Conservation (phyloP, 805 yeast genomes). For the Candida nonsorbophila region DNA sequence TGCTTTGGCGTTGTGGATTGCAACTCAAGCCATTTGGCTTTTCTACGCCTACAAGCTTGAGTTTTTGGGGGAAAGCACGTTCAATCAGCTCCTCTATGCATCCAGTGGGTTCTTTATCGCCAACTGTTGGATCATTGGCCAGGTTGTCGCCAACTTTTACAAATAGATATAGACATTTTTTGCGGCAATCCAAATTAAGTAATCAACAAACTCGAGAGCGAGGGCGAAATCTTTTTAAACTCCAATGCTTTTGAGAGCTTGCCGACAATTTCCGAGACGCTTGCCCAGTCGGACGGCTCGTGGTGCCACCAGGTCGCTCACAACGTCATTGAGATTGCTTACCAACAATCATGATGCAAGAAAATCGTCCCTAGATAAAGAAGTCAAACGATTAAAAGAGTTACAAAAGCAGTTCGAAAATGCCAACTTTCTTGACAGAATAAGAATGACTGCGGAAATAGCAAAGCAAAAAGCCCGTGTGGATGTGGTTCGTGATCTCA, state of each 20-base stretch:
- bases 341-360: too few relatives aligned
- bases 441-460: conserved; percentile 16
- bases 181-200: too few relatives aligned
- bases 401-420: conserved; percentile 15
- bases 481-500: conserved; percentile 12
- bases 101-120: conserved; percentile 54
- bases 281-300: too few relatives aligned
- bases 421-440: conserved; percentile 20
- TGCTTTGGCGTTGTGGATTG: conserved; percentile 55
- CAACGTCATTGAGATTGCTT: too few relatives aligned
- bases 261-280: too few relatives aligned
- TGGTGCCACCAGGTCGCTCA: too few relatives aligned
- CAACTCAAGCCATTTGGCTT: conserved; percentile 75
- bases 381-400: conserved; percentile 17
- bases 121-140: conserved; percentile 57
- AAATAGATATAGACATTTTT: neutral
- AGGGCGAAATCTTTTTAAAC: too few relatives aligned
- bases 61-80: conserved; percentile 66
- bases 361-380: conserved; percentile 9
- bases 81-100: conserved; percentile 53
- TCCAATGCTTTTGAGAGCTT: too few relatives aligned
- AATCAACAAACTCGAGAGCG: too few relatives aligned
- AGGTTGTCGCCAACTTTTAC: conserved; percentile 37
- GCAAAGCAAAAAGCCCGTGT: conserved; percentile 18
- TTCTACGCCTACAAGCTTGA: conserved; percentile 73